Evolutionary conservation across 148 eudicot genomes (phyloP).

Genomic region (Oxyria digyna): DNA sequence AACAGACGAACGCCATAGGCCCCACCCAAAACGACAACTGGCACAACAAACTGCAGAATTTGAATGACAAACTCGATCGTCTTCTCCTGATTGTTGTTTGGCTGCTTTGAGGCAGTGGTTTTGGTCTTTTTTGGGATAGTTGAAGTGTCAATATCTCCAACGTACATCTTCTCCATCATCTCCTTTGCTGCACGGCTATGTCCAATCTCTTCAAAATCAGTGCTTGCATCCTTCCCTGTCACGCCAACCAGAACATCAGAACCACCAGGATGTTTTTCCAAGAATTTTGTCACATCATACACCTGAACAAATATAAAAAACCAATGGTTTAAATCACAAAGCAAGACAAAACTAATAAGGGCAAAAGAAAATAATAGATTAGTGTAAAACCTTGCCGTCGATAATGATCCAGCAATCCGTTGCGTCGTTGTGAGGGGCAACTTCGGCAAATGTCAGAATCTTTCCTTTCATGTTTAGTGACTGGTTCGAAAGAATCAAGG

Average conservation of each 20-base stretch:
- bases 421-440: constrained; percentile 49
- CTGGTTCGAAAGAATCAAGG: background rate
- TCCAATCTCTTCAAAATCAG: constrained; percentile 89
- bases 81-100: constrained; percentile 63
- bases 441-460: constrained; percentile 53
- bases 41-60: constrained; percentile 56
- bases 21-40: constrained; percentile 18
- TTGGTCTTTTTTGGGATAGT: constrained; percentile 46
- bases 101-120: constrained; percentile 68
- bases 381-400: constrained; percentile 49
- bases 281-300: constrained; percentile 72
- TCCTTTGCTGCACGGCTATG: constrained; percentile 74
- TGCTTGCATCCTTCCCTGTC: constrained; percentile 88
- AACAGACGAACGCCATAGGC: constrained; percentile 68
- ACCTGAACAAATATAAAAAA: constrained; percentile 29
- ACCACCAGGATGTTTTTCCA: constrained; percentile 96
- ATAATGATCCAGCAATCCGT: constrained; percentile 88
- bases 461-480: constrained; percentile 29
- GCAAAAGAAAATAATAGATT: background rate
- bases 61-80: constrained; percentile 58
- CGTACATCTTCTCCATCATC: constrained; percentile 67
- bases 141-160: constrained; percentile 58
- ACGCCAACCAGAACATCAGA: constrained; percentile 41
- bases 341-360: background rate
- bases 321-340: background rate